Conservation (phyloP, 768 basidiomycete genomes). For the Auriculariales sp. region DNA sequence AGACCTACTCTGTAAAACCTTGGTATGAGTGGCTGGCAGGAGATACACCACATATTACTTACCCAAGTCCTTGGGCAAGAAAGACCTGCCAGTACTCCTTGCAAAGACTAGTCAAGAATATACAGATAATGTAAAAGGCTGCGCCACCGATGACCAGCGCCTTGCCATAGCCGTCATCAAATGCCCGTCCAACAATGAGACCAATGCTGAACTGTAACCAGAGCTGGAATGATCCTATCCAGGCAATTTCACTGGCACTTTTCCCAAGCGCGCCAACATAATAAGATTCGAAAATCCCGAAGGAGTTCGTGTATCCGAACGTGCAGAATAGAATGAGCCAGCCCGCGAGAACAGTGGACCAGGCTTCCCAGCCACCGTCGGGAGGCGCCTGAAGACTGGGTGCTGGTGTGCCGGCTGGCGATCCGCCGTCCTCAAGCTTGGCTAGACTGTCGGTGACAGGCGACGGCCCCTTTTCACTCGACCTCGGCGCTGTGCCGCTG, state of each 20-base stretch:
- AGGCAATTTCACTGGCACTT: constrained; percentile 3
- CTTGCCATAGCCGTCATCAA: constrained; percentile 6
- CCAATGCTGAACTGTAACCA: constrained; percentile 4
- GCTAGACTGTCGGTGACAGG: too few species aligned
- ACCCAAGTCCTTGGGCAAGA: neutral
- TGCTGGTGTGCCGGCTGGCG: too few species aligned
- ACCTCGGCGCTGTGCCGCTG: too few species aligned
- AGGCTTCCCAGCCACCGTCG: neutral
- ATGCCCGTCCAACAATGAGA: constrained; percentile 4
- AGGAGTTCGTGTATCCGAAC: neutral
- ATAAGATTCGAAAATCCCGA: neutral
- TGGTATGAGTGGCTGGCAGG: too few species aligned
- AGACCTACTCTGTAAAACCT: neutral
- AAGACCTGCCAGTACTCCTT: neutral
- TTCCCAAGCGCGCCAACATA: neutral
- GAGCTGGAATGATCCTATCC: constrained; percentile 8
- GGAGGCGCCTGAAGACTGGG: too few species aligned
- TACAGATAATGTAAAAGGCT: constrained; percentile 1
- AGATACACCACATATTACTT: too few species aligned
- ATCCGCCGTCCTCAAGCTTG: too few species aligned
- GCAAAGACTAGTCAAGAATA: neutral
- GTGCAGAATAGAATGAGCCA: neutral
- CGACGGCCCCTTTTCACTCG: too few species aligned
- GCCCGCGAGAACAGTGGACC: neutral
- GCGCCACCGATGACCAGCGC: neutral